Conservation (phyloP, 108 stramenopile species). For the Stephanodiscus minutulus region DNA sequence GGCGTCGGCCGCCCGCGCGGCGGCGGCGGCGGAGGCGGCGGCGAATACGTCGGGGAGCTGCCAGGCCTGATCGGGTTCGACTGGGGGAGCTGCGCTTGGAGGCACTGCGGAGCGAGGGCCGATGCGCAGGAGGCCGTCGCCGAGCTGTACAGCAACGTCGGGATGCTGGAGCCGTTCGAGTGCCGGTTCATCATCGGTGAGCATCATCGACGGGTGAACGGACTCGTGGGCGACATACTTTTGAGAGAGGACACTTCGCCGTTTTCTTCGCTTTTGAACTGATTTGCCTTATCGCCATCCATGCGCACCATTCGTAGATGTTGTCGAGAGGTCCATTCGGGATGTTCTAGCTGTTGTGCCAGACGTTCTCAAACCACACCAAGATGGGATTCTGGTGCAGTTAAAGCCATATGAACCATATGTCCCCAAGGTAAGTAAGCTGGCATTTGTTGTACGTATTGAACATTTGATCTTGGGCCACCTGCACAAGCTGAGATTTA, state of each 20-base stretch:
- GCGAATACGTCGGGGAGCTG: conserved; percentile 12
- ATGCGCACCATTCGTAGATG: conserved; percentile 37
- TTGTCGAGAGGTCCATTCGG: conserved; percentile 78
- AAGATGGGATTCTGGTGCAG: conserved; percentile 39
- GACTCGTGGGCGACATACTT: not conserved
- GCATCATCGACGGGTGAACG: not conserved
- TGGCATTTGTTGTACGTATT: not conserved
- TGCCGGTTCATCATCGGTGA: conserved; percentile 61
- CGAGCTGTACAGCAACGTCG: conserved; percentile 69
- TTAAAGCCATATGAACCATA: conserved; percentile 46
- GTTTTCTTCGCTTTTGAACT: conserved; percentile 1
- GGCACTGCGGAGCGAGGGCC: conserved; percentile 83
- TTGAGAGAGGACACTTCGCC: not conserved
- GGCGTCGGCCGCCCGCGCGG: no score
- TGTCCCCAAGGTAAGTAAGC: conserved; percentile 40
- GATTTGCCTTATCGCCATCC: not conserved
- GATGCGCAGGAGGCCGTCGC: conserved; percentile 86
- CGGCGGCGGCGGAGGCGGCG: not conserved
- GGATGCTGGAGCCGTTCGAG: conserved; percentile 87
- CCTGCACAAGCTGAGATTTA: not conserved
- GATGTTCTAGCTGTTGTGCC: conserved; percentile 70
- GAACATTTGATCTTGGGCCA: not conserved
- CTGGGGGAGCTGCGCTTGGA: conserved; percentile 88
- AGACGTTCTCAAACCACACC: conserved; percentile 25
- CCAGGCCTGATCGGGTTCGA: conserved; percentile 70